phyloP scores from a whole-genome alignment of 2,329 filamentous ascomycete species.

The Fusarium buxicola region DNA sequence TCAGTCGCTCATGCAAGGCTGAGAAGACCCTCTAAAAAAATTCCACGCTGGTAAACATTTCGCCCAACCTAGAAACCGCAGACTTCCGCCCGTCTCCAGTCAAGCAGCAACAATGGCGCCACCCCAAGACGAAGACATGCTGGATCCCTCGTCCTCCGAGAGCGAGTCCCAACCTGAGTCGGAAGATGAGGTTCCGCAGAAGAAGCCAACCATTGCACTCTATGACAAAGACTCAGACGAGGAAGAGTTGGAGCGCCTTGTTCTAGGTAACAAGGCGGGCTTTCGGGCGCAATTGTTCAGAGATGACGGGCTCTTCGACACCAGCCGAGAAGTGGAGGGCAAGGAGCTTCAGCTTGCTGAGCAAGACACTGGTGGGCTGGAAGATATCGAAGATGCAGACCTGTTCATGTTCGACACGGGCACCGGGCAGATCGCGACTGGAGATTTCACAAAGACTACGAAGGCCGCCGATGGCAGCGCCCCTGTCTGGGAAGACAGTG shows the following conservation, averaged over 20 bases:
- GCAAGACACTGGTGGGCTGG: slow-evolving; percentile 64
- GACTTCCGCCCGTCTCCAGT: slow-evolving; percentile 23
- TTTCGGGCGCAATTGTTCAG: slow-evolving; percentile 80
- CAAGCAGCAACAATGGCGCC: slow-evolving; percentile 48
- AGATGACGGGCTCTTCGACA: slow-evolving; percentile 56
- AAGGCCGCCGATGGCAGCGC: slow-evolving; percentile 52
- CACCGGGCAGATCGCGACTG: slow-evolving; percentile 53
- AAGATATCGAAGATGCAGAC: slow-evolving; percentile 78
- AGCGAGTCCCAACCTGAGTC: slow-evolving; percentile 47
- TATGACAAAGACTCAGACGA: slow-evolving; percentile 83
- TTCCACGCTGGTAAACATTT: slow-evolving; percentile 40
- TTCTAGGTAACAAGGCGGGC: slow-evolving; percentile 87
- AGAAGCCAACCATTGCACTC: slow-evolving; percentile 47
- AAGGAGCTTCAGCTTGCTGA: slow-evolving; percentile 52
- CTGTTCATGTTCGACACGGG: slow-evolving; percentile 87
- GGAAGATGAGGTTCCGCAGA: slow-evolving; percentile 45
- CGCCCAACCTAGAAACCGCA: slow-evolving; percentile 28
- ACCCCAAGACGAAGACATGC: slow-evolving; percentile 46
- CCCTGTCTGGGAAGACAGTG: slow-evolving; percentile 91
- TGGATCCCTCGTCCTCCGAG: slow-evolving; percentile 46
- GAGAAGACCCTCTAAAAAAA: slow-evolving; percentile 49
- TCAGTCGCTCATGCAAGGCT: slow-evolving; percentile 46
- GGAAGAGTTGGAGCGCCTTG: slow-evolving; percentile 85
- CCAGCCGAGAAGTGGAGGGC: slow-evolving; percentile 50
- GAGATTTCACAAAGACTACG: slow-evolving; percentile 46